Conservation (phyloP, 345 rosid species). For the Eucalyptus paniculata region DNA sequence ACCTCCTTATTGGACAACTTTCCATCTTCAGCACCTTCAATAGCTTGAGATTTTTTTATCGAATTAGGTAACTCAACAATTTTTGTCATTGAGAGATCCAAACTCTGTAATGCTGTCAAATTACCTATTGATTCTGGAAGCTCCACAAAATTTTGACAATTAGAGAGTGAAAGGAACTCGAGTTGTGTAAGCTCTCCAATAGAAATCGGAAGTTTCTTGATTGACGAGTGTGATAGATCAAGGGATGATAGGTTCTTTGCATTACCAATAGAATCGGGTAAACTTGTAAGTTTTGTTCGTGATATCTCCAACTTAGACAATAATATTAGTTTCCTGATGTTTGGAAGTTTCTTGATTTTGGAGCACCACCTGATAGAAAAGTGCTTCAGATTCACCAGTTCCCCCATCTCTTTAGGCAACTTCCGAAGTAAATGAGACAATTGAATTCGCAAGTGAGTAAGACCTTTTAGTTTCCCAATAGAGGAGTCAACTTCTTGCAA, state of each 20-base stretch:
- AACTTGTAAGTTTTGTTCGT: rapidly evolving
- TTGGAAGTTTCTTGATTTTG: background rate
- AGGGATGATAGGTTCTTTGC: background rate
- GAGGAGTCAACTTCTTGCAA: too few relatives aligned
- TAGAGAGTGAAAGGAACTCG: background rate
- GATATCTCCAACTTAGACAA: background rate
- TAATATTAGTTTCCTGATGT: background rate
- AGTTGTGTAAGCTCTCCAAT: background rate
- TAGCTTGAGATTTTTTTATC: too few relatives aligned
- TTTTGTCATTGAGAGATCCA: too few relatives aligned
- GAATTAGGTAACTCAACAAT: too few relatives aligned
- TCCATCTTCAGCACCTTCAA: rapidly evolving
- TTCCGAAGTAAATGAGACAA: too few relatives aligned
- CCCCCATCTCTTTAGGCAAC: background rate
- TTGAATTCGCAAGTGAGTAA: too few relatives aligned
- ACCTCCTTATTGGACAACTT: rapidly evolving
- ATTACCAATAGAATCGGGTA: background rate
- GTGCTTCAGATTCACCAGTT: background rate
- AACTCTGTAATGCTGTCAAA: too few relatives aligned
- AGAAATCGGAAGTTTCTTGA: background rate
- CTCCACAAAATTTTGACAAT: too few relatives aligned
- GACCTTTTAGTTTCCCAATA: too few relatives aligned
- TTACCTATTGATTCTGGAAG: too few relatives aligned
- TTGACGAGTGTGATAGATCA: rapidly evolving
- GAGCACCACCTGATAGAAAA: rapidly evolving